Base-by-base conservation (phyloP, 176 grass and related monocot species). In the Aegilops sharonensis region DNA sequence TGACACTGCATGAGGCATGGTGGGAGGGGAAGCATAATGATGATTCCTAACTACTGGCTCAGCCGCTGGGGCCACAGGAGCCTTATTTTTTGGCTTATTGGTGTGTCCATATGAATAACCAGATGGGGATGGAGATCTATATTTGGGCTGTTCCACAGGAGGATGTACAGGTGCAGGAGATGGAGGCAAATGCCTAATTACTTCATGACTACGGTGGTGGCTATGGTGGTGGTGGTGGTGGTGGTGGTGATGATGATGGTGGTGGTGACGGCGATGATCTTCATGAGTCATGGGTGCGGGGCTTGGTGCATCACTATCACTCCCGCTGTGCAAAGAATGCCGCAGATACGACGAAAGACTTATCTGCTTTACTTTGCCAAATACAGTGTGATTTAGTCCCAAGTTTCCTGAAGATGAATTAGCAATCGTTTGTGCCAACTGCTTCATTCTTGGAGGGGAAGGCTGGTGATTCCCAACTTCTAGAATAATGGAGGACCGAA, bases 311-410 rank as follows among this genome's bases (percentile, higher is more conserved):
- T 87, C 71, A 24, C 68, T 48, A 66, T 73, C 82, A 83, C 77
- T 72, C 13, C 71, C 52, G 40, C 40, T 87, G 60, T 81, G 80
- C 45, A 98, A 82, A 78, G 95, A 98, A 90, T 95, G 88, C 29
- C 43, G 89, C 78, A 98, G 91, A 89, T 92, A 92, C 7, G 93
- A 95, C 1, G 91, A 98, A 31, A 98, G 89, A 54, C 84, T 94
- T 77, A 92, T 87, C 88, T 94, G 93, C 79, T 98, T 95, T 87
- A 98, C 95, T 90, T 64, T 88, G 37, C 93, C 95, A 89, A 98
- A 98, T 68, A 94, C 79, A 56, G 88, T 95, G 47, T 95, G 86
- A 68, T 98, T 98, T 37, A 98, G 61, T 74, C 95, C 91, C 32
- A 98, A 81, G 69, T 98, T 98, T 83, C 73, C 89, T 76, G 86